These are phyloP conservation scores for Nakazawaea laoshanensis DNA, from an alignment of 805 yeast genomes.

Conservation along the genomic window DNA sequence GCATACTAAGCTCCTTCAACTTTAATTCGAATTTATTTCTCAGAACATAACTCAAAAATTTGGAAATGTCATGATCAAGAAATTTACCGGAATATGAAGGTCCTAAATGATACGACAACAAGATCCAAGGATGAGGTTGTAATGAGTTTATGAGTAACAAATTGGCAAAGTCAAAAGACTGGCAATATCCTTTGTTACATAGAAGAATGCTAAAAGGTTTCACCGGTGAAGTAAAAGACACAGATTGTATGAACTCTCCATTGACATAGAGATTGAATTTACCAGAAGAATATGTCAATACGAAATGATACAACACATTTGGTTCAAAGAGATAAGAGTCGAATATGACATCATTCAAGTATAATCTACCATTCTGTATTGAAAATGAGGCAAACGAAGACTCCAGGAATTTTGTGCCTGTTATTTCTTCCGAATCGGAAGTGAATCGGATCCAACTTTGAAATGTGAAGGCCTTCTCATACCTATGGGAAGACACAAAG, in stretches of 20 bases:
- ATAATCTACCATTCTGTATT: too few species aligned
- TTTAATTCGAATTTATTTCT: slow-evolving; percentile 6
- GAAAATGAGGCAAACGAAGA: too few species aligned
- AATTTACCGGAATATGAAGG: slow-evolving; percentile 40
- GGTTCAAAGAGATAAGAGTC: slow-evolving; percentile 20
- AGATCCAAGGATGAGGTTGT: slow-evolving; percentile 43
- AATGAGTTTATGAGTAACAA: slow-evolving; percentile 28
- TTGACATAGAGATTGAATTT: slow-evolving; percentile 37
- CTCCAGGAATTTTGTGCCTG: slow-evolving; percentile 10
- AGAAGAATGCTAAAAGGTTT: neutral
- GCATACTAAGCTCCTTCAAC: slow-evolving; percentile 7
- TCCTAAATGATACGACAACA: slow-evolving; percentile 36
- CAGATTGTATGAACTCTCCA: slow-evolving; percentile 34
- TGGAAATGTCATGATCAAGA: slow-evolving; percentile 28
- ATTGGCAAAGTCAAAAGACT: slow-evolving; percentile 27
- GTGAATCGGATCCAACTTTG: slow-evolving; percentile 29
- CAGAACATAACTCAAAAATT: slow-evolving; percentile 27
- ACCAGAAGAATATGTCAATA: slow-evolving; percentile 17
- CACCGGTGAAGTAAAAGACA: slow-evolving; percentile 10
- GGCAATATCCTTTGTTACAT: neutral
- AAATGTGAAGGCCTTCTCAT: slow-evolving; percentile 20
- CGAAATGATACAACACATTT: slow-evolving; percentile 17
- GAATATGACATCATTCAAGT: slow-evolving; percentile 14
- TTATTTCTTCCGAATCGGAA: slow-evolving; percentile 1
- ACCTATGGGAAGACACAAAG: neutral